Evolutionary conservation across 1,284 basidiomycete genomes (phyloP).

Genomic region (Malassezia equina): DNA sequence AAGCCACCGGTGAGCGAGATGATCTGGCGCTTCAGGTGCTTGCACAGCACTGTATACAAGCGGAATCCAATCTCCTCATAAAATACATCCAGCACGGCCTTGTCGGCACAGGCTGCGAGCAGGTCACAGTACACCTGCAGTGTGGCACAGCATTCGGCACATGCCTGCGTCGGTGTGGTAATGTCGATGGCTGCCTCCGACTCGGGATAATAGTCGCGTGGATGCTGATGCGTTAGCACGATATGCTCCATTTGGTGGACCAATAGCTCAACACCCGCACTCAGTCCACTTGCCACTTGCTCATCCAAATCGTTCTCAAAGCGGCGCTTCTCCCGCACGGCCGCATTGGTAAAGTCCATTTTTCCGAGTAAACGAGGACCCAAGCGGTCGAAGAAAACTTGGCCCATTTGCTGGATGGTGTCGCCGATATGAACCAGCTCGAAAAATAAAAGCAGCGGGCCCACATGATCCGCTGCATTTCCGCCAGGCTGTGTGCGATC

Average conservation of each 20-base stretch:
- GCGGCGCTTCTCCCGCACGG: slow-evolving; percentile 88
- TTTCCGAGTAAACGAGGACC: slow-evolving; percentile 51
- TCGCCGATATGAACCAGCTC: slow-evolving; percentile 94
- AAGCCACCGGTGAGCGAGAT: slow-evolving; percentile 87
- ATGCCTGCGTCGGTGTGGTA: slow-evolving; percentile 68
- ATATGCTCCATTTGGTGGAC: slow-evolving; percentile 98
- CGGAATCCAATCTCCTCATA: slow-evolving; percentile 92
- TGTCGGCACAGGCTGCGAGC: slow-evolving; percentile 81
- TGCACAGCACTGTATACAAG: slow-evolving; percentile 78
- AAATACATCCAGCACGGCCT: slow-evolving; percentile 92
- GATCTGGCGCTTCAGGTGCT: slow-evolving; percentile 91
- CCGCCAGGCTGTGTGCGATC: not conserved
- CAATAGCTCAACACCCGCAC: slow-evolving; percentile 84
- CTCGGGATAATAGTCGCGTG: slow-evolving; percentile 79
- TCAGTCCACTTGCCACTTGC: slow-evolving; percentile 79
- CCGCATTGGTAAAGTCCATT: slow-evolving; percentile 83
- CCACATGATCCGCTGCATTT: slow-evolving; percentile 55
- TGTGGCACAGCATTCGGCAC: slow-evolving; percentile 71
- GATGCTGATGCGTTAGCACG: slow-evolving; percentile 68
- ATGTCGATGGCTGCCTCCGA: slow-evolving; percentile 27
- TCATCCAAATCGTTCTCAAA: slow-evolving; percentile 88
- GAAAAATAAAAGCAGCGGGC: slow-evolving; percentile 89
- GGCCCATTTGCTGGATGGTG: slow-evolving; percentile 91
- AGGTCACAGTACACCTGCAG: slow-evolving; percentile 80
- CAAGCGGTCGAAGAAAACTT: slow-evolving; percentile 95